Conservation (phyloP, 352 stramenopile genomes). For the Aphanomyces stellatus region DNA sequence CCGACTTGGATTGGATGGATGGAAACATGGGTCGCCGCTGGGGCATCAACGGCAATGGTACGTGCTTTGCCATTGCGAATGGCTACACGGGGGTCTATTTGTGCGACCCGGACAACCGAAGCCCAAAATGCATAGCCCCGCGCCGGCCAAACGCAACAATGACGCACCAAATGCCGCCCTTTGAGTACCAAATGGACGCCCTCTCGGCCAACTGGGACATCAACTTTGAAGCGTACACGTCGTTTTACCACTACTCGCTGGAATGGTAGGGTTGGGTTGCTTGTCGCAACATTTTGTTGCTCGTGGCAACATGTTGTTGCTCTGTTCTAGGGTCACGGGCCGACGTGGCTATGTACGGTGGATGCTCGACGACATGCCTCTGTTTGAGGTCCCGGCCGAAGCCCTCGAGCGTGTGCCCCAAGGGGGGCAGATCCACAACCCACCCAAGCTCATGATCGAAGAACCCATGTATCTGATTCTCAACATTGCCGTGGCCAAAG, state of each 20-base stretch:
- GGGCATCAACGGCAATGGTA: slow-evolving; percentile 27
- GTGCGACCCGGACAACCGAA: slow-evolving; percentile 14
- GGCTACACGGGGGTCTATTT: slow-evolving; percentile 25
- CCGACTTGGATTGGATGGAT: slow-evolving; percentile 31
- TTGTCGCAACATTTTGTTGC: no score
- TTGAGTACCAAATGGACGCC: slow-evolving; percentile 61
- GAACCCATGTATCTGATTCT: slow-evolving; percentile 93
- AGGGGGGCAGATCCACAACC: slow-evolving; percentile 35
- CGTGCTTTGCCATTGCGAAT: slow-evolving; percentile 24
- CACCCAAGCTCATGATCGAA: slow-evolving; percentile 47
- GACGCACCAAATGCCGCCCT: slow-evolving; percentile 9
- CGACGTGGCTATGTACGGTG: slow-evolving; percentile 50
- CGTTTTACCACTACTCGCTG: slow-evolving; percentile 26
- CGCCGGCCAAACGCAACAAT: slow-evolving; percentile 11
- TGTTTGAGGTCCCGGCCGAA: slow-evolving; percentile 50
- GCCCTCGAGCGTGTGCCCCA: slow-evolving; percentile 45
- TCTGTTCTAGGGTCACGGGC: slow-evolving; percentile 38
- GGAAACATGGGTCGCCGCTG: slow-evolving; percentile 20
- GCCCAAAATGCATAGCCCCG: slow-evolving; percentile 26
- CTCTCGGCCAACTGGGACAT: slow-evolving; percentile 76
- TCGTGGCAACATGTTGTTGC: background rate
- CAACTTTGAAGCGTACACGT: slow-evolving; percentile 49
- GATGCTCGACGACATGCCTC: slow-evolving; percentile 45
- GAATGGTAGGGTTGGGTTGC: slow-evolving; percentile 23
- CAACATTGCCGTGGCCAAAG: slow-evolving; percentile 88